These are phyloP conservation scores for Colletotrichum chlorophyti DNA, from an alignment of 2,329 filamentous ascomycete species.

Conservation along the genomic window DNA sequence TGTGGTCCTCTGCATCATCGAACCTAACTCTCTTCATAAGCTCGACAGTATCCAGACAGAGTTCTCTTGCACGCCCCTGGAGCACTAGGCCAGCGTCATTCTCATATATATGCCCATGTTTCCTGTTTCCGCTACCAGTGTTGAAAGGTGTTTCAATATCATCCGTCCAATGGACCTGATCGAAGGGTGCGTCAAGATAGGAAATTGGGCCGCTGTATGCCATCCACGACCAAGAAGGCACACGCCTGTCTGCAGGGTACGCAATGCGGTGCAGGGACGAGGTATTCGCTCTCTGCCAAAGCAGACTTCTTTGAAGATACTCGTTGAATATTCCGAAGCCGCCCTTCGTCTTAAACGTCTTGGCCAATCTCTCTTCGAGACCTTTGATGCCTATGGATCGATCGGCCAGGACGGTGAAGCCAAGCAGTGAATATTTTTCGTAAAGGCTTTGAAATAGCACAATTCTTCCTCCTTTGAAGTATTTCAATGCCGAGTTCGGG, in stretches of 20 bases:
- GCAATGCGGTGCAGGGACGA: background rate
- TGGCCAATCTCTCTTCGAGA: background rate
- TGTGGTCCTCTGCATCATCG: background rate
- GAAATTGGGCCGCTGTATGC: background rate
- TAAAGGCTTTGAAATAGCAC: background rate
- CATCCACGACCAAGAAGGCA: slow-evolving; percentile 1
- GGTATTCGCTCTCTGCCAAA: background rate
- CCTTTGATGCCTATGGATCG: background rate
- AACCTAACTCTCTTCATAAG: background rate
- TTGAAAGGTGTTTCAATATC: background rate
- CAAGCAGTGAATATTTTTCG: background rate
- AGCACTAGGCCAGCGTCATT: background rate
- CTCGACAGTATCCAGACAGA: background rate
- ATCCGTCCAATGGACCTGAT: background rate
- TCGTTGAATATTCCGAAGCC: background rate
- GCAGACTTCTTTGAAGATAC: background rate
- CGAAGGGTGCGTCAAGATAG: background rate
- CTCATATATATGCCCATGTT: background rate
- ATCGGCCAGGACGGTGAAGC: background rate
- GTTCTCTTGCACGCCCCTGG: background rate
- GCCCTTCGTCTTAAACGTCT: background rate
- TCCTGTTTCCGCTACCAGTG: background rate
- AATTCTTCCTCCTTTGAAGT: background rate
- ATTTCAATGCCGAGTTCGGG: background rate
- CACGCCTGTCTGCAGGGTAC: background rate